Evolutionary conservation across 1,139 yeast genomes (phyloP).

Genomic region (Trichomonascaceae sp.): DNA sequence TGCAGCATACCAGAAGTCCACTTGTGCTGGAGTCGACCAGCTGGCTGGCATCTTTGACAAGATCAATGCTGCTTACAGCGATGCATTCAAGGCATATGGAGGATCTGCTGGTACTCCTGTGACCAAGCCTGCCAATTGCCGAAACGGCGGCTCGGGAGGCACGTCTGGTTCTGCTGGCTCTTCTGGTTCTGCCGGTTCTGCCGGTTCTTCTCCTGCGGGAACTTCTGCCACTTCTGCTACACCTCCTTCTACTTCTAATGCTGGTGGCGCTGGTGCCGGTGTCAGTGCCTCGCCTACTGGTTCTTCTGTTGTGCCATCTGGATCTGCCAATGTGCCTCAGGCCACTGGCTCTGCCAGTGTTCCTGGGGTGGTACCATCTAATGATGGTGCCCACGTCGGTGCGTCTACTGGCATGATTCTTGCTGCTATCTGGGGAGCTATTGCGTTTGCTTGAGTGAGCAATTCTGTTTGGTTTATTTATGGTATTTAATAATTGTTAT

Average conservation of each 20-base stretch:
- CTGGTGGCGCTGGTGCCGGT: slow-evolving; percentile 2
- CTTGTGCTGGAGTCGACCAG: slow-evolving; percentile 2
- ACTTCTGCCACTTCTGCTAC: slow-evolving; percentile 1
- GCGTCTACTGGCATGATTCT: slow-evolving; percentile 2
- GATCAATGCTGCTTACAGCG: slow-evolving; percentile 5
- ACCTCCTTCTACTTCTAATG: slow-evolving; percentile 2
- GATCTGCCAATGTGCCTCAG: not conserved
- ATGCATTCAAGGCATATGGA: slow-evolving; percentile 6
- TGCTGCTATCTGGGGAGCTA: too few species aligned
- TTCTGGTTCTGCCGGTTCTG: not conserved
- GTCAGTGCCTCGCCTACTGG: not conserved
- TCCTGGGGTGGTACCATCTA: slow-evolving; percentile 2
- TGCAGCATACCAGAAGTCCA: slow-evolving; percentile 6
- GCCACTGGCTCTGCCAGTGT: not conserved
- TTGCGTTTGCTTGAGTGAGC: too few species aligned
- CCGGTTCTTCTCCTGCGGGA: slow-evolving; percentile 1
- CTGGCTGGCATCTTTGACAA: slow-evolving; percentile 2
- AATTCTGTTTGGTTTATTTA: too few species aligned
- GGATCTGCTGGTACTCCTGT: slow-evolving; percentile 8
- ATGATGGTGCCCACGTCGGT: not conserved
- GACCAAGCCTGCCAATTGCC: slow-evolving; percentile 3
- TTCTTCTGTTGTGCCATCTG: not conserved
- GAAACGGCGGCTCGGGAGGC: slow-evolving; percentile 1
- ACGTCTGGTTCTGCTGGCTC: not conserved
- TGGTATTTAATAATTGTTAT: too few species aligned